Conservation (phyloP, 208 protist species). For the Crithidia acanthocephali region DNA sequence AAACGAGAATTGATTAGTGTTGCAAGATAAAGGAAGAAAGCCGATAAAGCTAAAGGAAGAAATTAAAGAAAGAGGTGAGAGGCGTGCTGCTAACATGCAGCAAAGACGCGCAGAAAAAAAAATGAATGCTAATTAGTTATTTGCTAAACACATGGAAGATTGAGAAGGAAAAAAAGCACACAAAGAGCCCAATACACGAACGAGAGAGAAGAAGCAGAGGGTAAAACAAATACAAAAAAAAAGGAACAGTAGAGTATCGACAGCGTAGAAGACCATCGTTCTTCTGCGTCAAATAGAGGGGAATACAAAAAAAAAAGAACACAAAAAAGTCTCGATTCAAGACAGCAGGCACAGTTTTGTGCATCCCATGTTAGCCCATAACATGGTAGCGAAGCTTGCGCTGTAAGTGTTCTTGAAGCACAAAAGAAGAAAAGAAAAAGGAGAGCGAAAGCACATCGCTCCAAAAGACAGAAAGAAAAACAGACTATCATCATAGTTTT, state of each 20-base stretch:
- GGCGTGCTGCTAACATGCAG: not conserved
- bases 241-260: not conserved
- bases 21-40: not conserved
- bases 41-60: not conserved
- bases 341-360: not conserved
- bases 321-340: not conserved
- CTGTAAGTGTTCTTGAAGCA: not conserved
- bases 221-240: not conserved
- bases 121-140: not conserved
- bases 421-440: conserved; percentile 3
- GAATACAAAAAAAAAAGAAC: not conserved
- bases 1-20: not conserved
- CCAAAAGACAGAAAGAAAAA: conserved; percentile 12
- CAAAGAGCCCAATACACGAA: conserved; percentile 7
- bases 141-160: conserved; percentile 1
- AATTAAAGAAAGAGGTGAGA: not conserved
- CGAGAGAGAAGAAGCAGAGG: not conserved
- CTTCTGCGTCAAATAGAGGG: conserved; percentile 6
- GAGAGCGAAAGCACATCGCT: not conserved
- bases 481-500: not conserved
- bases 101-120: not conserved
- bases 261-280: conserved; percentile 3
- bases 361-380: not conserved
- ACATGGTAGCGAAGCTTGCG: not conserved
- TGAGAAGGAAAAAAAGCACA: not conserved